Conservation (phyloP, 768 basidiomycete species). For the Mycena floridula region DNA sequence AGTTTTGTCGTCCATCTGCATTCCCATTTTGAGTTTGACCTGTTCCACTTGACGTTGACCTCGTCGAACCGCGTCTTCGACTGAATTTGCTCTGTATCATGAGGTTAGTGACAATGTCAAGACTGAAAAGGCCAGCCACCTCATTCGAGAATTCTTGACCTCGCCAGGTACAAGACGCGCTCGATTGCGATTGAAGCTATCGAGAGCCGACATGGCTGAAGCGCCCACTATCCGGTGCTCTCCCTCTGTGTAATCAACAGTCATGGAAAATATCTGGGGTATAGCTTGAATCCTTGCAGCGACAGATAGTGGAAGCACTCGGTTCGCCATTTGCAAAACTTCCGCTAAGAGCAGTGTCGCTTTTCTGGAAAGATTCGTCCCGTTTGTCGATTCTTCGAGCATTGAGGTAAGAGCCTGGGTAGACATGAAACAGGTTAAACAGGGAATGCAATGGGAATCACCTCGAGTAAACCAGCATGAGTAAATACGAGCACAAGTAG, state of each 20-base stretch:
- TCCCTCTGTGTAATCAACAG: conserved; percentile 72
- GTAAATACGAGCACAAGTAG: conserved; percentile 79
- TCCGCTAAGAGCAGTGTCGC: conserved; percentile 91
- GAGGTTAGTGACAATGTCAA: background rate
- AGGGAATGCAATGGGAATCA: conserved; percentile 25
- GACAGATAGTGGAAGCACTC: conserved; percentile 72
- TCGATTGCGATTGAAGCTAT: conserved; percentile 90
- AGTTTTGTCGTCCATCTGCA: conserved; percentile 93
- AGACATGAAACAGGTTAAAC: conserved; percentile 3
- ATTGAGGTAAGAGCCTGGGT: conserved; percentile 76
- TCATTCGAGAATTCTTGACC: conserved; percentile 52
- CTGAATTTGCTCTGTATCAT: conserved; percentile 57
- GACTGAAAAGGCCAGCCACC: conserved; percentile 30
- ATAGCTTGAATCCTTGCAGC: conserved; percentile 89
- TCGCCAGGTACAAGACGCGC: conserved; percentile 56
- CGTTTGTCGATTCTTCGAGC: conserved; percentile 73
- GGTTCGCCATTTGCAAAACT: conserved; percentile 81
- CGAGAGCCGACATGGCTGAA: conserved; percentile 79
- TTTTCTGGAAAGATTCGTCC: conserved; percentile 75
- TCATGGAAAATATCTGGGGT: conserved; percentile 79
- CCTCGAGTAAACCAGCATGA: conserved; percentile 86
- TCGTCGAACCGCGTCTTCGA: conserved; percentile 81
- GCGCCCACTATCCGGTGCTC: conserved; percentile 80
- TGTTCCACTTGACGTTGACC: conserved; percentile 91
- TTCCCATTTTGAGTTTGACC: conserved; percentile 79